Base-by-base conservation (phyloP, 2,329 filamentous ascomycete genomes). In the Amphichorda felina region DNA sequence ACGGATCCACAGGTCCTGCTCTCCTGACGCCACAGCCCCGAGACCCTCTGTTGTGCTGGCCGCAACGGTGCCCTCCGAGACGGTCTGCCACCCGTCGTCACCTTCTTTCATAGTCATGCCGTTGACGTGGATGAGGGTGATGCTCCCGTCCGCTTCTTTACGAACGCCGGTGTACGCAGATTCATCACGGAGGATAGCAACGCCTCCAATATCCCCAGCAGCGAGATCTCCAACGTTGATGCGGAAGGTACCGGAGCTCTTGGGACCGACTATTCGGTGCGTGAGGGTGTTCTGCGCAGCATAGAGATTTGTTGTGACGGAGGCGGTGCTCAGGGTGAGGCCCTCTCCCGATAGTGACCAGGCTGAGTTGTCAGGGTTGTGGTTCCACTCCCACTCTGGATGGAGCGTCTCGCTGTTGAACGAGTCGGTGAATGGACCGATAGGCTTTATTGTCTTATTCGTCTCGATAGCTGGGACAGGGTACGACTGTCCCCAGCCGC, bases 321-420 rank as follows among this genome's bases (percentile, higher is more conserved):
- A 67, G 3, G 62, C 66, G 2, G 70, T 65, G 18, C 49, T 53
- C 2, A 75, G 53, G 0, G 53, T 56, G 3, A 75, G 45, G 1
- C 47, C 45, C 10, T 34, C 40, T 3, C 31, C 14, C 18, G 57
- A 48, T 7, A 70, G 54, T 9, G 47, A 48, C 48, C 53, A 75
- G 18, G 61, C 64, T 4, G 46, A 51, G 11, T 53, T 60, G 40
- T 75, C 68, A 0, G 72, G 71, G 46, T 75, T 75, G 44, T 75
- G 71, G 46, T 75, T 76, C 69, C 70, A 76, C 46, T 75, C 70
- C 68, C 69, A 75, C 14, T 63, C 53, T 0, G 57, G 54, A 8
- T 57, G 48, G 1, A 75, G 51, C 1, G 48, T 40, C 0, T 53
- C 41, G 1, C 62, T 63, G 0, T 40, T 28, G 10, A 47, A 49